Conservation (phyloP, 2,329 filamentous ascomycete species). For the Colletotrichum coccodes region DNA sequence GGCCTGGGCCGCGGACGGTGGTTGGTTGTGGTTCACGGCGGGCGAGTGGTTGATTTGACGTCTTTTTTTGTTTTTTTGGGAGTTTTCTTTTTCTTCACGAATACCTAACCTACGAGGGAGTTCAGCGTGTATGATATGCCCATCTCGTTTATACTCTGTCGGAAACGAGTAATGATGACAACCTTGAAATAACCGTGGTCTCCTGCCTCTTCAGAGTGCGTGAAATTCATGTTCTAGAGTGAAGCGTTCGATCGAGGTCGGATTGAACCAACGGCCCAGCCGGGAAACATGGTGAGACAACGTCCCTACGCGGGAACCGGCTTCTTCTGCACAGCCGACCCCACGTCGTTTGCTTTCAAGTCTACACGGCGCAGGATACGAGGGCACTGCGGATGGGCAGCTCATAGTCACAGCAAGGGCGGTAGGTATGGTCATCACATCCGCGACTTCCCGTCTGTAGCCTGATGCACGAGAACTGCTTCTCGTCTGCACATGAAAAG, state of each 20-base stretch:
- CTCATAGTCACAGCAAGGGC: not conserved
- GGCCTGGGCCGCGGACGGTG: conserved; percentile 5
- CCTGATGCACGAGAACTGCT: not conserved
- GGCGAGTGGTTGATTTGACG: conserved; percentile 1
- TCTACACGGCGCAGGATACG: not conserved
- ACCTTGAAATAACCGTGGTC: not conserved
- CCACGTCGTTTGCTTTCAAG: not conserved
- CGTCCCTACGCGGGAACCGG: too few relatives aligned
- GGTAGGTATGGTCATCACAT: too few relatives aligned
- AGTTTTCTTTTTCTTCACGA: not conserved
- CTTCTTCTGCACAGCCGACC: too few relatives aligned
- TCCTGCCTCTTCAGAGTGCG: not conserved
- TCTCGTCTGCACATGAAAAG: not conserved
- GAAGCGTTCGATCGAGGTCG: not conserved
- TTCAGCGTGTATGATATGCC: conserved; percentile 29
- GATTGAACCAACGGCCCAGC: not conserved
- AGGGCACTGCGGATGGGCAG: not conserved
- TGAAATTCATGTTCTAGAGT: not conserved
- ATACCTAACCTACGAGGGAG: conserved; percentile 26
- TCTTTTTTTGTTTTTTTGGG: too few relatives aligned
- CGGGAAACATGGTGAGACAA: too few relatives aligned
- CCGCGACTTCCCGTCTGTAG: not conserved
- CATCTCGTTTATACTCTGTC: conserved; percentile 4
- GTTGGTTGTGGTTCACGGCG: not conserved
- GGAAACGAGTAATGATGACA: conserved; percentile 16